phyloP scores from a whole-genome alignment of 2,329 filamentous ascomycete genomes.

The Penicillium sp. region DNA sequence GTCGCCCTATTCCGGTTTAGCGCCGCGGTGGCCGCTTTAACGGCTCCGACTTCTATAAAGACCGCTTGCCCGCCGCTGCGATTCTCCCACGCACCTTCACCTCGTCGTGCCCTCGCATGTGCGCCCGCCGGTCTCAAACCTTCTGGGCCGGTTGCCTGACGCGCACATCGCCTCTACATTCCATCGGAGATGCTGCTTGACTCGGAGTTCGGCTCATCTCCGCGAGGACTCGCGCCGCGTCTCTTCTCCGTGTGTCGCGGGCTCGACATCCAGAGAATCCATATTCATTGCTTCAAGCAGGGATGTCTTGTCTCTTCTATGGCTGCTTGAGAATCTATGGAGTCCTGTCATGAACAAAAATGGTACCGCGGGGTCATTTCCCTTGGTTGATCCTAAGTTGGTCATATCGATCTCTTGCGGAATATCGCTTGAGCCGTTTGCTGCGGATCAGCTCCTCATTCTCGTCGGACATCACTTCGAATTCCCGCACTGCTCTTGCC shows the following conservation, averaged over 20 bases:
- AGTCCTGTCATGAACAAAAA: neutral
- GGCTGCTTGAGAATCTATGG: neutral
- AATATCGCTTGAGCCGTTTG: neutral
- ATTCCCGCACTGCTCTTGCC: neutral
- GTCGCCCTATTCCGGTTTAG: neutral
- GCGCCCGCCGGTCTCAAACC: neutral
- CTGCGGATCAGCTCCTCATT: neutral
- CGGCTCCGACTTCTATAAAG: neutral
- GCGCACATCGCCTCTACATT: neutral
- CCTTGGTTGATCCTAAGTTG: neutral
- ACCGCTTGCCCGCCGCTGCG: neutral
- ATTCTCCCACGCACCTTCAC: slow-evolving; percentile 1
- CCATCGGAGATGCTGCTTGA: neutral
- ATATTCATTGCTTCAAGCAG: neutral
- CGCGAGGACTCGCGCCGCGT: neutral
- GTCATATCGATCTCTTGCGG: neutral
- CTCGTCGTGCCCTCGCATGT: neutral
- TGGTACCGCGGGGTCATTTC: neutral
- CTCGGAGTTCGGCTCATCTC: neutral
- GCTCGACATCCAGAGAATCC: neutral
- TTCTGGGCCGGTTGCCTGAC: neutral
- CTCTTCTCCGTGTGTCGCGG: neutral
- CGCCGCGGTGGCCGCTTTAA: neutral
- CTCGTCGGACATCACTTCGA: neutral
- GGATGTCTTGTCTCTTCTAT: neutral